phyloP scores from a whole-genome alignment of 1,284 basidiomycete genomes.

The Clitocybe nebularis region DNA sequence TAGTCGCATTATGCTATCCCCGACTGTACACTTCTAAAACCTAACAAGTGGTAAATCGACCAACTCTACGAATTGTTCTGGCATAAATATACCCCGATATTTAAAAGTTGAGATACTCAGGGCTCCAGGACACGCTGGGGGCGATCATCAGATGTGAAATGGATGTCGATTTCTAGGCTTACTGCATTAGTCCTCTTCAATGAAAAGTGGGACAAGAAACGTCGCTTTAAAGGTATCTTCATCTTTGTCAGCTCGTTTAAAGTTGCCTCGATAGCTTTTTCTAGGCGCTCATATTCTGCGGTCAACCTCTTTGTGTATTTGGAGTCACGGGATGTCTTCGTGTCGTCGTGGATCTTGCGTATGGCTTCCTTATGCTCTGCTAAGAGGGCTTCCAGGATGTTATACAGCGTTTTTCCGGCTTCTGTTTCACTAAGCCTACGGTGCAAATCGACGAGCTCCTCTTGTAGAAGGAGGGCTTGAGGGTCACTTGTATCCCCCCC shows the following conservation, averaged over 20 bases:
- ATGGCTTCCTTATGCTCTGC: slow-evolving; percentile 4
- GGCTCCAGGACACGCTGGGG: too few species aligned
- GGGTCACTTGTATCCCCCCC: background rate
- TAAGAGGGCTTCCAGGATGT: background rate
- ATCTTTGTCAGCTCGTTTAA: slow-evolving; percentile 11
- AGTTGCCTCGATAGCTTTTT: slow-evolving; percentile 11
- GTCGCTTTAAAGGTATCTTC: slow-evolving; percentile 13
- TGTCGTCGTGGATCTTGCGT: slow-evolving; percentile 2
- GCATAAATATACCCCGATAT: too few species aligned
- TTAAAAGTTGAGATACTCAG: too few species aligned
- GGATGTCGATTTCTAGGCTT: too few species aligned
- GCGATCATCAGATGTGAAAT: too few species aligned
- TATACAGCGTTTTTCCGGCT: slow-evolving; percentile 9
- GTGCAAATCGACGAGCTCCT: slow-evolving; percentile 14
- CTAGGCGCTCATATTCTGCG: slow-evolving; percentile 6
- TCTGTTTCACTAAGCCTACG: slow-evolving; percentile 13
- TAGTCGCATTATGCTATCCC: too few species aligned
- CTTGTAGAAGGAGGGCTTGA: slow-evolving; percentile 13
- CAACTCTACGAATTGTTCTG: too few species aligned
- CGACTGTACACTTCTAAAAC: too few species aligned
- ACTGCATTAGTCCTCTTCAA: background rate
- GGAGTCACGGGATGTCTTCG: slow-evolving; percentile 4
- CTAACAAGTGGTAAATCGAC: too few species aligned
- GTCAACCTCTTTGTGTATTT: slow-evolving; percentile 10
- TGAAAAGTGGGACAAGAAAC: slow-evolving; percentile 9